Conservation (phyloP, 257 asterid species). For the Fraxinus excelsior region DNA sequence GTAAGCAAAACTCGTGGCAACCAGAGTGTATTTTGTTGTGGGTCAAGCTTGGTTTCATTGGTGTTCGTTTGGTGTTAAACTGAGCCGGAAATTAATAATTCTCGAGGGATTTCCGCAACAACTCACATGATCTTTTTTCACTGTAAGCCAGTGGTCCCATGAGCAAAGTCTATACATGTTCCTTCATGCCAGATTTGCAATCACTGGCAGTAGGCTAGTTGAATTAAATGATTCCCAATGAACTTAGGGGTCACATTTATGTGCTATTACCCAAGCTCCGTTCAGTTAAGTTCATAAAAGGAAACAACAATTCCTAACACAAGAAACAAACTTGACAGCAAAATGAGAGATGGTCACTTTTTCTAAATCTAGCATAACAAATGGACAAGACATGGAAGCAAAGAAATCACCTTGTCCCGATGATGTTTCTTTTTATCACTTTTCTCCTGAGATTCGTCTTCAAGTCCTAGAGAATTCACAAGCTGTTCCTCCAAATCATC, state of each 20-base stretch:
- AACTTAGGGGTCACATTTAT: not conserved
- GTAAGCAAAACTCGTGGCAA: no score
- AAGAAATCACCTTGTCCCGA: conserved; percentile 67
- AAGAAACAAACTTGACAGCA: not conserved
- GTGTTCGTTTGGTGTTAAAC: no score
- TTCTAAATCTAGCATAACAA: conserved; percentile 8
- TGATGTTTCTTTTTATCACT: conserved; percentile 50
- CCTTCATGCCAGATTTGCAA: not conserved
- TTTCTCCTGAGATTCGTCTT: conserved; percentile 53
- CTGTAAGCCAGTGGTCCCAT: not conserved
- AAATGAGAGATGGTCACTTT: not conserved
- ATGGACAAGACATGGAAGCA: not conserved
- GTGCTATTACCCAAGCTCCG: conserved; percentile 3
- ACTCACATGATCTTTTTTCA: not conserved
- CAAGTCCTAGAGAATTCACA: conserved; percentile 48
- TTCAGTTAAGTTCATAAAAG: conserved; percentile 4
- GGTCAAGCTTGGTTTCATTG: no score
- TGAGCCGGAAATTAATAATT: no score
- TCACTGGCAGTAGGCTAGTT: not conserved
- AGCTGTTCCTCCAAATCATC: conserved; percentile 57
- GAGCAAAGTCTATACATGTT: not conserved
- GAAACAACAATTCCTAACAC: not conserved
- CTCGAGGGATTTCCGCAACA: no score
- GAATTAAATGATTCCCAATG: not conserved
- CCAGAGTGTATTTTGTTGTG: no score